A percentile compares a stretch with the other conserved stretches of the same genome.
These are phyloP conservation scores for Trichopus zeylanicus DNA, from an alignment of 116 monocot genomes.

Conservation along the genomic window DNA sequence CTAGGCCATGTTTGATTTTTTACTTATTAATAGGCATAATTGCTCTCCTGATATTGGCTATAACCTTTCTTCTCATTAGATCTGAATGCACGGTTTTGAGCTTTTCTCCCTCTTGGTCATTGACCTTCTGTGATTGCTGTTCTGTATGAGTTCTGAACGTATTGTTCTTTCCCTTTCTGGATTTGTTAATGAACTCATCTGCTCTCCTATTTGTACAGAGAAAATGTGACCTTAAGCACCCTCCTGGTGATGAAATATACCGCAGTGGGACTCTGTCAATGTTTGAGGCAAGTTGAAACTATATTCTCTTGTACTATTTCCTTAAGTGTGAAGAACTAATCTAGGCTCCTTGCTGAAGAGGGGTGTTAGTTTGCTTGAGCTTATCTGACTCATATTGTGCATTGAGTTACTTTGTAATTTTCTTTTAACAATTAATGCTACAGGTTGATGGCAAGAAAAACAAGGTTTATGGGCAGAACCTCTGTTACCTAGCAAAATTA, in stretches of 20 bases:
- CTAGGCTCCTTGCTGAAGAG: background rate
- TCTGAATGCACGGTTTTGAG: too few species aligned
- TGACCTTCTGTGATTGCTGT: background rate
- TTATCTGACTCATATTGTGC: background rate
- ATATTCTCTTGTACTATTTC: background rate
- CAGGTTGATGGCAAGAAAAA: constrained; percentile 99
- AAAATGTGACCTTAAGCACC: constrained; percentile 94
- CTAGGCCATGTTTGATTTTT: too few species aligned
- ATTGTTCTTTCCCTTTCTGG: background rate
- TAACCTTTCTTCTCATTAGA: too few species aligned
- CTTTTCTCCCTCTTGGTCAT: background rate
- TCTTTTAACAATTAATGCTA: background rate
- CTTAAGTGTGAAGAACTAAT: background rate
- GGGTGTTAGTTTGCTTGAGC: background rate
- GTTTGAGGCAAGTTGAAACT: constrained; percentile 65
- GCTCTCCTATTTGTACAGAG: constrained; percentile 30
- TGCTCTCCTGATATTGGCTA: too few species aligned
- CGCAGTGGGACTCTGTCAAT: constrained; percentile 86
- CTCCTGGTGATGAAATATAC: constrained; percentile 94
- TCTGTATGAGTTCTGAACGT: too few species aligned
- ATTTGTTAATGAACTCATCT: background rate
- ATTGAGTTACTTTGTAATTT: background rate
- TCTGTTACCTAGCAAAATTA: constrained; percentile 89
- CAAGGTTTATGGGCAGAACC: constrained; percentile 92
- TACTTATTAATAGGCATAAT: too few species aligned